Percentiles rank a stretch among this genome's conserved stretches.
Conservation (phyloP, 306 rosid species). For the Prunus mume region DNA sequence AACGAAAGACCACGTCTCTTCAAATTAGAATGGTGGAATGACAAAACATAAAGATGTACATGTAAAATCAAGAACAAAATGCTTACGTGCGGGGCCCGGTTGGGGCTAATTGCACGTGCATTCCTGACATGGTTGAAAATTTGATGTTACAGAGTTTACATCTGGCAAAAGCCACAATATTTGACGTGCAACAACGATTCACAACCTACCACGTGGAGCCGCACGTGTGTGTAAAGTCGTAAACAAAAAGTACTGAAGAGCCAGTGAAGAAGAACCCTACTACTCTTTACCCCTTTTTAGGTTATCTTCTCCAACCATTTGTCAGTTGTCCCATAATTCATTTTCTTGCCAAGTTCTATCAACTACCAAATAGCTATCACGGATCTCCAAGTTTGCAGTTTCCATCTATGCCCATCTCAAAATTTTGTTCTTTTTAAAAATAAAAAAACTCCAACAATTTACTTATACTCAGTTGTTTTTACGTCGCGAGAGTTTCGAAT, state of each 20-base stretch:
- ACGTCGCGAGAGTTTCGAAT: too few relatives aligned
- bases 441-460: too few relatives aligned
- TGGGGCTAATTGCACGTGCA: conserved; percentile 44
- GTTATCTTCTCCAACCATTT: conserved; percentile 38
- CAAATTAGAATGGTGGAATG: background rate
- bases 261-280: too few relatives aligned
- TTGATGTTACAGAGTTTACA: conserved; percentile 5
- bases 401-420: background rate
- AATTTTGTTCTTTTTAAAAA: too few relatives aligned
- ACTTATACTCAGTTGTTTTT: too few relatives aligned
- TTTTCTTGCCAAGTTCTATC: background rate
- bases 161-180: conserved; percentile 7
- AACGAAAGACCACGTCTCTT: background rate
- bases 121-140: conserved; percentile 56
- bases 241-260: background rate
- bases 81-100: background rate
- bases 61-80: background rate
- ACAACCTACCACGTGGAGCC: conserved; percentile 33
- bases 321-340: conserved; percentile 26
- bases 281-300: conserved; percentile 7
- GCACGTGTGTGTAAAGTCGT: conserved; percentile 35
- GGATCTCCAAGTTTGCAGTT: background rate
- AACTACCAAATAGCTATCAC: background rate
- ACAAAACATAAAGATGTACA: background rate
- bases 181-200: conserved; percentile 14